Evolutionary conservation across 345 rosid genomes (phyloP), one percentile per base, ranked within the genome.

Genomic region (Salix udensis): DNA sequence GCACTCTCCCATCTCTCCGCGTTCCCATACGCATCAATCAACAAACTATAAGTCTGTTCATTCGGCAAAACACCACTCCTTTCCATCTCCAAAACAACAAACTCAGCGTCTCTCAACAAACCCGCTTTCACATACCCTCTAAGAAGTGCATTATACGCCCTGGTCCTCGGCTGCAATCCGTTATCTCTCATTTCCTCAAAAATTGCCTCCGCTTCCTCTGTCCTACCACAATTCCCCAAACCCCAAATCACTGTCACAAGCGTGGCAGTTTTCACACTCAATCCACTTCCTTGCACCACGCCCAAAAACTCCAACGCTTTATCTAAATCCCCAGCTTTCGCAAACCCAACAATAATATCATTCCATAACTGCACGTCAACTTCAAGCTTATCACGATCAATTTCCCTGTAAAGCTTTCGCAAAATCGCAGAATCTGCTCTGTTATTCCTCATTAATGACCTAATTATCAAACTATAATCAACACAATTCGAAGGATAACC

Each of bases 1-100:
- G 98, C 95, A 28, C 99, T 96, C 74, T 93, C 99, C 99, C 97
- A 92, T 79, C 99, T 88, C 6, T 93, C 98, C 1, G 93, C 98
- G 87, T 91, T 87, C 7, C 88, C 85, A 79, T 93, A 96, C 2
- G 98, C 99, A 87, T 93, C 97, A 68, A 92, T 87, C 31, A 96
- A 86, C 68, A 93, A 84, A 85, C 98, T 89, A 73, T 91, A 95
- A 4, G 97, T 91, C 73, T 85, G 91, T 60, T 96, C 97, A 86
- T 96, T 96, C 4, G 96, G 96, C 4, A 81, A 86, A 78, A 96
- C 96, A 16, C 96, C 97, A 28, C 82, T 87, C 78, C 85, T 87
- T 84, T 93, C 99, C 99, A 96, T 96, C 84, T 93, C 97, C 1
- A 93, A 84, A 26, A 93, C 94, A 78, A 93, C 83, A 18, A 79